Evolutionary conservation across 2,329 filamentous ascomycete genomes (phyloP).

Genomic region (Plenodomus lindquistii): DNA sequence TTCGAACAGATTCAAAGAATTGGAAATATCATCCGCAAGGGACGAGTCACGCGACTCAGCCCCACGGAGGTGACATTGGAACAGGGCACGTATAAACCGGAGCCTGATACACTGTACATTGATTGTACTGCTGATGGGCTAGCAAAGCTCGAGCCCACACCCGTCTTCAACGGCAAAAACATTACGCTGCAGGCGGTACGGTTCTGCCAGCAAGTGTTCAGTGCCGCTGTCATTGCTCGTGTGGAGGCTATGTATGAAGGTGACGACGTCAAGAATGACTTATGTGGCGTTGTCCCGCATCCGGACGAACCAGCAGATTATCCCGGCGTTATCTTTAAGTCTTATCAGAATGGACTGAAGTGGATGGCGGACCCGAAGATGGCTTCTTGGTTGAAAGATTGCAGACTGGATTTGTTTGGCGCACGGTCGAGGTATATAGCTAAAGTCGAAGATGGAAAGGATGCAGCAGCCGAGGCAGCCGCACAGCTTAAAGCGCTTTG

Average conservation of each 20-base stretch:
- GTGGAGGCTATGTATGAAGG: neutral
- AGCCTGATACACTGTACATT: neutral
- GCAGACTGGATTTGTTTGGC: too few relatives aligned
- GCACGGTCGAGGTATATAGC: too few relatives aligned
- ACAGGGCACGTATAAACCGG: neutral
- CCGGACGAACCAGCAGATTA: too few relatives aligned
- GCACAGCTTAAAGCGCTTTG: too few relatives aligned
- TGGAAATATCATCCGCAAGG: neutral
- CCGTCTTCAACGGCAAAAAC: neutral
- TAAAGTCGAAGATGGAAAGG: too few relatives aligned
- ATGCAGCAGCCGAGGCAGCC: too few relatives aligned
- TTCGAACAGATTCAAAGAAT: neutral
- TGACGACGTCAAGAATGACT: neutral
- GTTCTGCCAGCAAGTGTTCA: conserved; percentile 1
- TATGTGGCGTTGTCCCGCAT: too few relatives aligned
- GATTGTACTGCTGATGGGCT: neutral
- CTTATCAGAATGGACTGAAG: too few relatives aligned
- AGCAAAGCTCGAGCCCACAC: neutral
- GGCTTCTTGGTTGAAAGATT: too few relatives aligned
- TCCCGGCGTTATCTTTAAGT: too few relatives aligned
- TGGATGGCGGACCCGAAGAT: too few relatives aligned
- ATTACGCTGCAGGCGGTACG: conserved; percentile 1
- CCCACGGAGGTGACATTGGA: neutral
- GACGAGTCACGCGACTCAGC: neutral
- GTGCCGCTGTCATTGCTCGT: neutral